A percentile compares a stretch with the other conserved stretches of the same genome.
Evolutionary conservation across 371 early-diverging fungal species (phyloP).

Genomic region (Rhizopus sp.): DNA sequence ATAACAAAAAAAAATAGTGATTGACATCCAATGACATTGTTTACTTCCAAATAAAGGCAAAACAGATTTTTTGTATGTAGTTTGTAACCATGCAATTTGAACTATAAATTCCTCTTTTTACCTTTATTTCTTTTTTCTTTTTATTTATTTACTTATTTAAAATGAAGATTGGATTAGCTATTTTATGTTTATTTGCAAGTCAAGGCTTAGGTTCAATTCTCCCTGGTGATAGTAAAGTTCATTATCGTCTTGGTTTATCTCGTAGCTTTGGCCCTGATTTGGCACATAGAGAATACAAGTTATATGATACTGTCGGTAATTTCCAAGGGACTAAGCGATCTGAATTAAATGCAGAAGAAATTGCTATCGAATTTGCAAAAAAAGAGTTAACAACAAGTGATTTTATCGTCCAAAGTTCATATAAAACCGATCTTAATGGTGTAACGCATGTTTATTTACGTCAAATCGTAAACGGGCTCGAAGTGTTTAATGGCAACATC

Average conservation of each 20-base stretch:
- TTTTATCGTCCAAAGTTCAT: slow-evolving; percentile 60
- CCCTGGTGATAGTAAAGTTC: neutral
- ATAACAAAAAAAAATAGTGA: no score
- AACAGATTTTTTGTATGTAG: no score
- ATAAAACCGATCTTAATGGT: slow-evolving; percentile 72
- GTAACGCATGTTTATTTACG: slow-evolving; percentile 83
- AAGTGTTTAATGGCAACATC: slow-evolving; percentile 80
- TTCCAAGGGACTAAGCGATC: slow-evolving; percentile 11
- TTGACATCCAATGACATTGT: no score
- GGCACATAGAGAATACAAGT: slow-evolving; percentile 25
- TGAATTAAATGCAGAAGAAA: slow-evolving; percentile 20
- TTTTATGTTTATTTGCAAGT: slow-evolving; percentile 2
- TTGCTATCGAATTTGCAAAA: slow-evolving; percentile 53
- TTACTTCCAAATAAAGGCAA: no score
- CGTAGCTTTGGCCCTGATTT: slow-evolving; percentile 43
- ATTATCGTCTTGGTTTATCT: slow-evolving; percentile 24
- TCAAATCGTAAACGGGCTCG: slow-evolving; percentile 72
- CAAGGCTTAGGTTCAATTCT: neutral
- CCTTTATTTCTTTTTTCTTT: slow-evolving; percentile 1
- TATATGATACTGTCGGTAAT: slow-evolving; percentile 5
- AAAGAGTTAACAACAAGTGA: slow-evolving; percentile 40
- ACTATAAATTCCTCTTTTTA: neutral
- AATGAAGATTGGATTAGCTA: slow-evolving; percentile 2
- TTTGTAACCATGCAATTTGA: no score
- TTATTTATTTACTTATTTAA: neutral